Conservation (phyloP, 2,329 filamentous ascomycete species). For the Talaromyces sp. region DNA sequence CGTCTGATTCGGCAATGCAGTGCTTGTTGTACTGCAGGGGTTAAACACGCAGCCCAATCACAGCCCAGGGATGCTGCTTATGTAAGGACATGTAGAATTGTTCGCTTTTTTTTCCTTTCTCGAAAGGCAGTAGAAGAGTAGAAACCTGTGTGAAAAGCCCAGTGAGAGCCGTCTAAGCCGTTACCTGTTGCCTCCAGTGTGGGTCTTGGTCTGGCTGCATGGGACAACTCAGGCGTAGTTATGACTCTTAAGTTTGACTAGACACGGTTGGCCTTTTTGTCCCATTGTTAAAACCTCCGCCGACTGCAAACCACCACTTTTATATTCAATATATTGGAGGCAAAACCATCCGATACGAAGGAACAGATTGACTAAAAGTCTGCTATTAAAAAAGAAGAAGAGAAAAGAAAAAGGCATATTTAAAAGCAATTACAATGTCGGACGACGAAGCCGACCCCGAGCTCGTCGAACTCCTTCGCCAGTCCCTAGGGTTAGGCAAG, state of each 20-base stretch:
- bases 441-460: conserved; percentile 90
- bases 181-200: not conserved
- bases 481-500: conserved; percentile 60
- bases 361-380: not conserved
- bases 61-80: not conserved
- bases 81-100: not conserved
- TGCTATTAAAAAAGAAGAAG: not conserved
- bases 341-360: not conserved
- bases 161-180: not conserved
- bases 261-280: not conserved
- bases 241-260: not conserved
- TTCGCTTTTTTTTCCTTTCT: not conserved
- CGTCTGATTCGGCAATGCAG: not conserved
- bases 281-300: not conserved
- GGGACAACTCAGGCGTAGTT: not conserved
- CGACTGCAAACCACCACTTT: not conserved
- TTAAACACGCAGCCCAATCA: not conserved
- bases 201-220: not conserved
- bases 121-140: not conserved
- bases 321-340: not conserved
- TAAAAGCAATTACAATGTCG: conserved; percentile 60
- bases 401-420: not conserved
- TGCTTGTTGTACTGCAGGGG: not conserved
- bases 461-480: conserved; percentile 77
- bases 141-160: not conserved